phyloP scores from a whole-genome alignment of 2,329 filamentous ascomycete genomes.

The Calonectria pauciramosa region DNA sequence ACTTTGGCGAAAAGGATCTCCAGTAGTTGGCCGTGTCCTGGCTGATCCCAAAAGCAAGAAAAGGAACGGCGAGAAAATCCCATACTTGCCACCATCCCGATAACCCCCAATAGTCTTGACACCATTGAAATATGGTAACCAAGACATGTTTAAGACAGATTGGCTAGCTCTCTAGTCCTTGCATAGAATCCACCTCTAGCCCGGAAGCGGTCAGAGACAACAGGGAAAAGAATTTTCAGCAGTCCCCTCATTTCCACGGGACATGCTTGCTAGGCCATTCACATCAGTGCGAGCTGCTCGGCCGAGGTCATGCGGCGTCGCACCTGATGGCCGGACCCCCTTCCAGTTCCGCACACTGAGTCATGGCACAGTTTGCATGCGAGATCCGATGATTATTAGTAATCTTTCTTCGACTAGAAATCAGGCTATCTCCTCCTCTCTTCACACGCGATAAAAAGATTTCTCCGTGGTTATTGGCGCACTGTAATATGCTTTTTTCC shows the following conservation, averaged over 20 bases:
- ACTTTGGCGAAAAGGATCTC: background rate
- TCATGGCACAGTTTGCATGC: background rate
- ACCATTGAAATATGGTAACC: background rate
- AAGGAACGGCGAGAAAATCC: background rate
- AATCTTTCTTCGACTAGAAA: background rate
- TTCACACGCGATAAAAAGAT: background rate
- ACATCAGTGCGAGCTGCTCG: background rate
- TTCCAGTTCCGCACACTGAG: background rate
- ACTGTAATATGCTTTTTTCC: background rate
- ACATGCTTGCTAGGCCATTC: background rate
- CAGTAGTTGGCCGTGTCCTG: background rate
- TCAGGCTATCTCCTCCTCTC: background rate
- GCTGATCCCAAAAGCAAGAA: background rate
- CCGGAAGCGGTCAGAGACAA: background rate
- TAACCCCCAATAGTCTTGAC: background rate
- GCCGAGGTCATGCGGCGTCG: background rate
- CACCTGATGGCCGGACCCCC: background rate
- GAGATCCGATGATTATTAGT: background rate
- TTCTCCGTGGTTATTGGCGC: background rate
- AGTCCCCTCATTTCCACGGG: background rate
- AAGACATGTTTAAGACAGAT: slow-evolving; percentile 3
- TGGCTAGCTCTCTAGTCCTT: background rate
- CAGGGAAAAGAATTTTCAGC: background rate
- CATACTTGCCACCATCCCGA: no score
- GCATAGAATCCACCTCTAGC: background rate